Conservation (phyloP, 148 eudicot species). For the Persicaria tinctoria region DNA sequence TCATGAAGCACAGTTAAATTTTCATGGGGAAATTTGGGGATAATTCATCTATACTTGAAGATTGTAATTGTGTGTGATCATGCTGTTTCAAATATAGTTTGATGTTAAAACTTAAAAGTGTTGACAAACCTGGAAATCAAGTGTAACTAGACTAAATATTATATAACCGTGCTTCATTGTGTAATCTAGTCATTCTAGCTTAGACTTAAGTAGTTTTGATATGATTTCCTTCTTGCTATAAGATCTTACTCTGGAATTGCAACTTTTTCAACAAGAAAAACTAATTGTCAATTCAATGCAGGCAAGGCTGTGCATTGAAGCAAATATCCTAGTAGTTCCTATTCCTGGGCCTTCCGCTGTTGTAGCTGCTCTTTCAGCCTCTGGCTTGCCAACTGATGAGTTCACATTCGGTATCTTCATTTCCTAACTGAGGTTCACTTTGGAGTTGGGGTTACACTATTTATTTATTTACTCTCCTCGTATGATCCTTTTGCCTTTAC, state of each 20-base stretch:
- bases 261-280: background rate
- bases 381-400: conserved; percentile 83
- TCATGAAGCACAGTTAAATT: background rate
- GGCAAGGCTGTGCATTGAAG: conserved; percentile 72
- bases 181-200: background rate
- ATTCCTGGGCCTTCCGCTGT: conserved; percentile 93
- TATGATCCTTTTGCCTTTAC: conserved; percentile 17
- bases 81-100: background rate
- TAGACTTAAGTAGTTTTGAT: background rate
- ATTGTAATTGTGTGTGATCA: background rate
- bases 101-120: background rate
- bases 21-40: background rate
- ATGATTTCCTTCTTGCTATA: background rate
- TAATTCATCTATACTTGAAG: background rate
- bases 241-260: background rate
- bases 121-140: too few relatives aligned
- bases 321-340: conserved; percentile 66
- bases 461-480: conserved; percentile 1
- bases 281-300: conserved; percentile 16
- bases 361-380: conserved; percentile 83
- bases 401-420: conserved; percentile 68
- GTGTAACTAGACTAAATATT: too few relatives aligned
- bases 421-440: background rate
- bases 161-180: too few relatives aligned
- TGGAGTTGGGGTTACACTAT: background rate